phyloP scores from a whole-genome alignment of 1,139 yeast species.

The Zygoascus sp. region DNA sequence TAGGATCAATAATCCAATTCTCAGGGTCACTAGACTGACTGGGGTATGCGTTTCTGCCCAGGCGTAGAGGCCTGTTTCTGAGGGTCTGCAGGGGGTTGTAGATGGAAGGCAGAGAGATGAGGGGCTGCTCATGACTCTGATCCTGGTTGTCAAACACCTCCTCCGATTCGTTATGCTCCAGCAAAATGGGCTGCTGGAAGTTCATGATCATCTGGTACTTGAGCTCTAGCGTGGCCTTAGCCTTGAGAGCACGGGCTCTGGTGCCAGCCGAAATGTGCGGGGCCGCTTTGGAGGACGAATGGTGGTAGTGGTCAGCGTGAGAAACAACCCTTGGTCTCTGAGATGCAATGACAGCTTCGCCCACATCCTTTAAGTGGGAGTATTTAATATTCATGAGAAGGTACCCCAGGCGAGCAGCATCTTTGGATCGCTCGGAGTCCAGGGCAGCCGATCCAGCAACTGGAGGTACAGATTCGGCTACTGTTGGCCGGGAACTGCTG shows the following conservation, averaged over 20 bases:
- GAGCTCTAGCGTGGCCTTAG: slow-evolving; percentile 47
- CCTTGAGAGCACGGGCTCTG: slow-evolving; percentile 49
- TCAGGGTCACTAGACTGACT: slow-evolving; percentile 33
- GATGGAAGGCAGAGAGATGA: slow-evolving; percentile 33
- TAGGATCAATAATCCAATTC: slow-evolving; percentile 64
- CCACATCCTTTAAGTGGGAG: slow-evolving; percentile 14
- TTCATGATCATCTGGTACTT: slow-evolving; percentile 49
- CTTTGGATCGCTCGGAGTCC: slow-evolving; percentile 18
- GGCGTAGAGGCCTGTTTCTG: slow-evolving; percentile 51
- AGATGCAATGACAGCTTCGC: not conserved
- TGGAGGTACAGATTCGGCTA: not conserved
- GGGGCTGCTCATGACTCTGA: not conserved
- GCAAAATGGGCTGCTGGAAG: slow-evolving; percentile 24
- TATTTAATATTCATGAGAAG: slow-evolving; percentile 24
- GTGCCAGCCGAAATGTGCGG: slow-evolving; percentile 33
- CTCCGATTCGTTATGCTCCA: not conserved
- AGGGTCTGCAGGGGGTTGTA: slow-evolving; percentile 80
- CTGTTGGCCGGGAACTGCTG: not conserved
- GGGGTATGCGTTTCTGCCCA: slow-evolving; percentile 49
- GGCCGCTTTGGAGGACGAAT: not conserved
- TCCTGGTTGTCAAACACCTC: too few relatives aligned
- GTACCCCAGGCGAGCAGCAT: slow-evolving; percentile 25
- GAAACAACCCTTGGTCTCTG: not conserved
- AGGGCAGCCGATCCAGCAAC: not conserved
- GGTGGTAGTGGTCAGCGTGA: slow-evolving; percentile 7